Conservation (phyloP, 345 rosid species). For the Ceriops tagal region DNA sequence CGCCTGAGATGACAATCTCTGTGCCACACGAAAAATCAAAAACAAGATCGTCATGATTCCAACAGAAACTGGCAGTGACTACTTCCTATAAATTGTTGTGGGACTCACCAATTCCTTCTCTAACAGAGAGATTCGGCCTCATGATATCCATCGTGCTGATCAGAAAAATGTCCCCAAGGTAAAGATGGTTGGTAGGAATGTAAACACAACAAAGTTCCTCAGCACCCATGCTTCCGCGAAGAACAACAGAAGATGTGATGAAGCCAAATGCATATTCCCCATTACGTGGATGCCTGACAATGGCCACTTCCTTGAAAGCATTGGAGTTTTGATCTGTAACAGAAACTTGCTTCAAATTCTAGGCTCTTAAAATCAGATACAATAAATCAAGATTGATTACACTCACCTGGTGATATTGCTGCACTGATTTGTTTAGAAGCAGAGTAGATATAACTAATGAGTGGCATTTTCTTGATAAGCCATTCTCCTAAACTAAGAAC, state of each 20-base stretch:
- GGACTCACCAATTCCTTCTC: constrained; percentile 57
- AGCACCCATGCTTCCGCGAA: constrained; percentile 44
- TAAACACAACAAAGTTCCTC: constrained; percentile 69
- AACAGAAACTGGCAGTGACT: not conserved
- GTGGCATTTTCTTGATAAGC: constrained; percentile 79
- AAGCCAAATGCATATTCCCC: constrained; percentile 71
- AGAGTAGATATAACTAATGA: constrained; percentile 60
- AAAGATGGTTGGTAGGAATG: constrained; percentile 67
- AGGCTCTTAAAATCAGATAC: not conserved
- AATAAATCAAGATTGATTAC: constrained; percentile 1
- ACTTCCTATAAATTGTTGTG: not conserved
- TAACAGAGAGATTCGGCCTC: constrained; percentile 63
- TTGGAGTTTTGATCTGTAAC: constrained; percentile 58
- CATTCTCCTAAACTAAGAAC: constrained; percentile 68
- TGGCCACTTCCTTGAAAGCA: constrained; percentile 78
- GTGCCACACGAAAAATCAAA: constrained; percentile 11
- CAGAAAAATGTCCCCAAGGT: constrained; percentile 61
- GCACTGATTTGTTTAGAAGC: constrained; percentile 80
- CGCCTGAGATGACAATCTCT: constrained; percentile 72
- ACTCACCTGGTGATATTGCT: constrained; percentile 67
- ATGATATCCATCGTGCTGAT: constrained; percentile 55
- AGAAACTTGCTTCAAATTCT: not conserved
- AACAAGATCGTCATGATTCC: not conserved
- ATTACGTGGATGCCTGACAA: constrained; percentile 60
- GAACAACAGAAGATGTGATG: constrained; percentile 61